Percentiles rank a stretch among this genome's conserved stretches.
These are phyloP conservation scores for Cladophialophora psammophila DNA, from an alignment of 2,329 filamentous ascomycete genomes.

Conservation along the genomic window DNA sequence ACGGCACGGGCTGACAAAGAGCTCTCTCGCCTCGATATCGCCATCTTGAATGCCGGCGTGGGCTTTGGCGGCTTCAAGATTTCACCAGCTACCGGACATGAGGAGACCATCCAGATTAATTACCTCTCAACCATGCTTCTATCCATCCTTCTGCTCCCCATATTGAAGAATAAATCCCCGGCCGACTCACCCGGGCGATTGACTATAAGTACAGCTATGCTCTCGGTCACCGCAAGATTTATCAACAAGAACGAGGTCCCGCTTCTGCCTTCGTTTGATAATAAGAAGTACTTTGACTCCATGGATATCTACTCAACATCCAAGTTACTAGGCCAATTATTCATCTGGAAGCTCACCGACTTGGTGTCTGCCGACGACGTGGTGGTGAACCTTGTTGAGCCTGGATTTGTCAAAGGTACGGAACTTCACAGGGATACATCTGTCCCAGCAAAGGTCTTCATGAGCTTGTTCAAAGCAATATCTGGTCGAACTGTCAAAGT, in stretches of 20 bases:
- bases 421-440: constrained; percentile 47
- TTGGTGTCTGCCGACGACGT: constrained; percentile 52
- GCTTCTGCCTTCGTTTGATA: constrained; percentile 45
- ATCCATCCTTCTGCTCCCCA: constrained; percentile 40
- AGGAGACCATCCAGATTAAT: constrained; percentile 51
- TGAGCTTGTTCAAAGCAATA: constrained; percentile 40
- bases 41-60: constrained; percentile 56
- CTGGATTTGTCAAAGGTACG: constrained; percentile 55
- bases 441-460: constrained; percentile 21
- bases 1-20: constrained; percentile 44
- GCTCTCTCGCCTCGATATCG: constrained; percentile 53
- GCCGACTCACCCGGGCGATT: background rate
- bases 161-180: constrained; percentile 41
- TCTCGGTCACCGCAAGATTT: constrained; percentile 35
- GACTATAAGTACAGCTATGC: constrained; percentile 36
- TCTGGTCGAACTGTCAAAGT: constrained; percentile 46
- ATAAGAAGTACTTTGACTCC: constrained; percentile 40
- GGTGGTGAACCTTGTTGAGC: constrained; percentile 57
- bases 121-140: constrained; percentile 40
- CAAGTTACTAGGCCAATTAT: constrained; percentile 49
- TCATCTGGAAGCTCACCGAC: constrained; percentile 49
- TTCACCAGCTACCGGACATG: constrained; percentile 47
- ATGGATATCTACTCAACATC: constrained; percentile 40
- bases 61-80: constrained; percentile 36
- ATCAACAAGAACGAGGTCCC: constrained; percentile 31